Percentiles rank a stretch among this genome's conserved stretches.
phyloP scores from a whole-genome alignment of 2,329 filamentous ascomycete genomes.

The Fusarium tricinctum region DNA sequence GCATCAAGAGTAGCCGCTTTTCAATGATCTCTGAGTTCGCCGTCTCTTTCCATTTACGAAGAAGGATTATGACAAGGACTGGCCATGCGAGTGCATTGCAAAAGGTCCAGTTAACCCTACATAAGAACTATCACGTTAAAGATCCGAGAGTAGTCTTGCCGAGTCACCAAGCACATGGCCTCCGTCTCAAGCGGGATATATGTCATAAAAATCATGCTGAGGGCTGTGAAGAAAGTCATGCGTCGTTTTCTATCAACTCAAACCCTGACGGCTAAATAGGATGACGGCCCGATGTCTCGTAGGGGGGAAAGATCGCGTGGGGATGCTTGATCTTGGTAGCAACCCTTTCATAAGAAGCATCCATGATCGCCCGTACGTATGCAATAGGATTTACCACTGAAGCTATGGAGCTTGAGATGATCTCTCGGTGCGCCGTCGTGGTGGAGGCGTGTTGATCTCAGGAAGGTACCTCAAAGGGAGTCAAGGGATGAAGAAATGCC shows the following conservation, averaged over 20 bases:
- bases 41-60: neutral
- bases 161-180: slow-evolving; percentile 10
- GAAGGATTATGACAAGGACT: slow-evolving; percentile 2
- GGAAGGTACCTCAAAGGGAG: slow-evolving; percentile 25
- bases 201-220: slow-evolving; percentile 18
- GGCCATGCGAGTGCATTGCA: slow-evolving; percentile 3
- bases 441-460: slow-evolving; percentile 33
- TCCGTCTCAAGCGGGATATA: slow-evolving; percentile 14
- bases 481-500: slow-evolving; percentile 26
- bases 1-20: neutral
- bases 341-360: slow-evolving; percentile 23
- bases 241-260: slow-evolving; percentile 23
- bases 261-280: slow-evolving; percentile 42
- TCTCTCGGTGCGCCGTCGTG: slow-evolving; percentile 32
- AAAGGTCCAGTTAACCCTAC: neutral
- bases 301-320: slow-evolving; percentile 31
- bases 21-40: neutral
- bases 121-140: slow-evolving; percentile 2
- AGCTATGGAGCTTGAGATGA: slow-evolving; percentile 30
- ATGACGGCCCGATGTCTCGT: slow-evolving; percentile 33
- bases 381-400: slow-evolving; percentile 15
- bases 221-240: slow-evolving; percentile 39
- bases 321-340: slow-evolving; percentile 31
- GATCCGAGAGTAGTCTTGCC: slow-evolving; percentile 12
- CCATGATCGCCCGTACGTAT: slow-evolving; percentile 19